Conservation (phyloP, 345 rosid species). For the Eucalyptus erythrocorys region DNA sequence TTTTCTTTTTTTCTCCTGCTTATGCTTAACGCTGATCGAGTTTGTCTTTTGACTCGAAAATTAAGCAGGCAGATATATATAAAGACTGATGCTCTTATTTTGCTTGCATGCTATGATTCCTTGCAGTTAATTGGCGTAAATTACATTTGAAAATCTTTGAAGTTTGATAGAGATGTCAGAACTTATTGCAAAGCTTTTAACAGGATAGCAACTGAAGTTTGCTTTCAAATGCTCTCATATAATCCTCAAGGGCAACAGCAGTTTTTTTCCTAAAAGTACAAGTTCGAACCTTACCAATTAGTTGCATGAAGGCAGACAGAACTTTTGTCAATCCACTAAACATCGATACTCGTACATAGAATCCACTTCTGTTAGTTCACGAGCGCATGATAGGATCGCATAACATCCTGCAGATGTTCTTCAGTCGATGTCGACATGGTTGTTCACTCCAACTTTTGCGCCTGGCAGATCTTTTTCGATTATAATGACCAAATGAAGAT, state of each 20-base stretch:
- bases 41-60: background rate
- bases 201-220: background rate
- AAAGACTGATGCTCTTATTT: background rate
- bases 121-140: background rate
- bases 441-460: background rate
- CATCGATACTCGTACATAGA: background rate
- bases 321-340: background rate
- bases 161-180: background rate
- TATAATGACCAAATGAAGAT: conserved; percentile 52
- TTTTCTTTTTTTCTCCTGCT: background rate
- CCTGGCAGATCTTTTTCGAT: conserved; percentile 42
- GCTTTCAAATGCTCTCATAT: background rate
- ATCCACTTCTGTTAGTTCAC: background rate
- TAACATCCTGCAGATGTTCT: background rate
- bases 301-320: background rate
- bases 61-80: background rate
- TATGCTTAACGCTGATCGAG: background rate
- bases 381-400: background rate
- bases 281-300: background rate
- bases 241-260: background rate
- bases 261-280: background rate
- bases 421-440: background rate
- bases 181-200: background rate
- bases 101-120: background rate
- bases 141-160: background rate